Percentiles rank a stretch among this genome's conserved stretches.
Evolutionary conservation across 139 green algal genomes (phyloP).

Genomic region (Tetradesmus lagerheimii): DNA sequence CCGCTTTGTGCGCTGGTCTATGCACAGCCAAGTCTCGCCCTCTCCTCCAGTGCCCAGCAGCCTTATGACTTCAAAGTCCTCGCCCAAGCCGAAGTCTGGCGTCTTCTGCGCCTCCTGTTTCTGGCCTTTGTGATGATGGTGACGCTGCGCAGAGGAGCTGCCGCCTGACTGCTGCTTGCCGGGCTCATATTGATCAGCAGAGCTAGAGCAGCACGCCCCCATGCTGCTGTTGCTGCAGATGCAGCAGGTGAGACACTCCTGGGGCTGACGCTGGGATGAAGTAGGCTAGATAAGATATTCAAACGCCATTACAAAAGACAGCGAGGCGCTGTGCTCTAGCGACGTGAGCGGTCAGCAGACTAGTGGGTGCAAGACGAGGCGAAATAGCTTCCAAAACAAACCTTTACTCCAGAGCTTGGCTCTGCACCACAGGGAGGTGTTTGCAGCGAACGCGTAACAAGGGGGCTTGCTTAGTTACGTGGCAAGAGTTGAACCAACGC

Average conservation of each 20-base stretch:
- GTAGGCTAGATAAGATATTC: not conserved
- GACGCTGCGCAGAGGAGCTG: not conserved
- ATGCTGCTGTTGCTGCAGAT: constrained; percentile 2
- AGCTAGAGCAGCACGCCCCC: constrained; percentile 32
- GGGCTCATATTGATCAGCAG: constrained; percentile 24
- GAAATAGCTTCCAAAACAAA: no score
- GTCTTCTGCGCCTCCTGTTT: not conserved
- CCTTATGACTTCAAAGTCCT: constrained; percentile 55
- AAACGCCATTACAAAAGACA: not conserved
- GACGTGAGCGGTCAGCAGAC: no score
- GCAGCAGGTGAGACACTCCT: not conserved
- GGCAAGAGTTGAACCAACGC: no score
- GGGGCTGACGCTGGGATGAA: not conserved
- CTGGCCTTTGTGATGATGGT: not conserved
- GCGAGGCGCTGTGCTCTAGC: not conserved
- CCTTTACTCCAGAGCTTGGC: no score
- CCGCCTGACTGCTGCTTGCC: not conserved
- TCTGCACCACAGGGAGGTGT: no score
- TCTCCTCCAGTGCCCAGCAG: constrained; percentile 69
- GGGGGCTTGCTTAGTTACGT: no score
- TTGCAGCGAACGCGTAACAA: no score
- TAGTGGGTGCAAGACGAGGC: no score
- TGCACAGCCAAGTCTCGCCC: constrained; percentile 71
- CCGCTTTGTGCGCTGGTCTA: constrained; percentile 51
- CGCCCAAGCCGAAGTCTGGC: constrained; percentile 65